Percentiles rank a stretch among this genome's conserved stretches.
These are phyloP conservation scores for Fomitopsis schrenkii DNA, from an alignment of 1,284 basidiomycete species.

Conservation along the genomic window DNA sequence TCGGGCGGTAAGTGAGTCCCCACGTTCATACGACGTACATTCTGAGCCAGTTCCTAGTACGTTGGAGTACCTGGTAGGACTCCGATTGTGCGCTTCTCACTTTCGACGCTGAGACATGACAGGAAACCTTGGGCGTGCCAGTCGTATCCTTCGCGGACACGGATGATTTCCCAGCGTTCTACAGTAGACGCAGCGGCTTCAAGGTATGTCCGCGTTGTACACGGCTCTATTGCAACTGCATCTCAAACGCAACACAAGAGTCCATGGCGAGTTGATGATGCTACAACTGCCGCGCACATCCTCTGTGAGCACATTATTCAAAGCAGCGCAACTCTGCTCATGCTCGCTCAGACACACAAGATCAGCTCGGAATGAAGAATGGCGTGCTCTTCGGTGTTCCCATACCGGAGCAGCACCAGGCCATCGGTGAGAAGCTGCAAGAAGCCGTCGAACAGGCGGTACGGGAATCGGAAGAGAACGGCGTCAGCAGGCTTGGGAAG, in stretches of 20 bases:
- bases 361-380: conserved; percentile 60
- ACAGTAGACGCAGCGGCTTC: conserved; percentile 80
- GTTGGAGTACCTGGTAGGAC: conserved; percentile 83
- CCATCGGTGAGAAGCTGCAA: conserved; percentile 70
- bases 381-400: conserved; percentile 87
- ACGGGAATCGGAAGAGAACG: conserved; percentile 77
- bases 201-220: conserved; percentile 43
- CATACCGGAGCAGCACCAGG: conserved; percentile 78
- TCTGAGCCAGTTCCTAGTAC: conserved; percentile 47
- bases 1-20: conserved; percentile 54
- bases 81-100: too few species aligned
- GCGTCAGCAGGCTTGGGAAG: conserved; percentile 82
- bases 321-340: background rate
- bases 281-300: conserved; percentile 61
- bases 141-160: conserved; percentile 78
- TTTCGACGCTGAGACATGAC: background rate
- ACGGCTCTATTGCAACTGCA: background rate
- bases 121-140: conserved; percentile 97
- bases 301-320: conserved; percentile 47
- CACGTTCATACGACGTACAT: background rate
- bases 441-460: conserved; percentile 84
- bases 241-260: conserved; percentile 36
- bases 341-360: conserved; percentile 47
- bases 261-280: conserved; percentile 65
- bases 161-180: conserved; percentile 93